Evolutionary conservation across 2,329 filamentous ascomycete species (phyloP).

Genomic region (Calycina marina): DNA sequence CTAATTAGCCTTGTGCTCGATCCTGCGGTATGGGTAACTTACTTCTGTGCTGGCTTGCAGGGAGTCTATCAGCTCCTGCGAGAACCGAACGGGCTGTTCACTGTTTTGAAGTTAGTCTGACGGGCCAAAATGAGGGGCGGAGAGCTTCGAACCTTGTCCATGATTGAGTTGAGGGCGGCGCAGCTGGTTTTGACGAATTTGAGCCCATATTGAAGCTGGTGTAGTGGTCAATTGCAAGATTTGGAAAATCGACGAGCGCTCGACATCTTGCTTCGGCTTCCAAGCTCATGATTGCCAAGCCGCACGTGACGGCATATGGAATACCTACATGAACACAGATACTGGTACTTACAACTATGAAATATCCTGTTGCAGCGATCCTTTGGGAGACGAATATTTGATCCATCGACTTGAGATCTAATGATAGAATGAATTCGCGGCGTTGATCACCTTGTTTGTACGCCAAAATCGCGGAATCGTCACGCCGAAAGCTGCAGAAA

Average conservation of each 20-base stretch:
- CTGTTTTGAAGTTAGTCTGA: slow-evolving; percentile 23
- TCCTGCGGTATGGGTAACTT: slow-evolving; percentile 16
- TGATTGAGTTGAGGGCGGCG: slow-evolving; percentile 15
- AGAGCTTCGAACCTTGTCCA: slow-evolving; percentile 16
- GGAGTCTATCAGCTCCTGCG: slow-evolving; percentile 66
- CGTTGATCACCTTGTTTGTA: no score
- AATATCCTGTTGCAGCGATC: no score
- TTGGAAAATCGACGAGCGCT: slow-evolving; percentile 4
- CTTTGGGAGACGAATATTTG: no score
- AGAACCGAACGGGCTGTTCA: slow-evolving; percentile 54
- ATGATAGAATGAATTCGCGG: no score
- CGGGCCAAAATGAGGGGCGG: not conserved
- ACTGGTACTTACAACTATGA: no score
- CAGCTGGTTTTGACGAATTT: slow-evolving; percentile 18
- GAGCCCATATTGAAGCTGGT: slow-evolving; percentile 18
- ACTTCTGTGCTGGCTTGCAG: slow-evolving; percentile 81
- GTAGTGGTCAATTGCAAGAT: not conserved
- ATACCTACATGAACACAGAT: no score
- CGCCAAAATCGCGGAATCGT: no score
- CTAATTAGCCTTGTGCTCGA: not conserved
- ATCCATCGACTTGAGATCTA: no score
- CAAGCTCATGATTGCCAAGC: no score
- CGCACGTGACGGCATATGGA: no score
- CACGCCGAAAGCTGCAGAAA: no score
- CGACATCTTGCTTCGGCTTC: no score